These are phyloP conservation scores for Neopestalotiopsis rosae DNA, from an alignment of 2,329 filamentous ascomycete species.

Conservation along the genomic window DNA sequence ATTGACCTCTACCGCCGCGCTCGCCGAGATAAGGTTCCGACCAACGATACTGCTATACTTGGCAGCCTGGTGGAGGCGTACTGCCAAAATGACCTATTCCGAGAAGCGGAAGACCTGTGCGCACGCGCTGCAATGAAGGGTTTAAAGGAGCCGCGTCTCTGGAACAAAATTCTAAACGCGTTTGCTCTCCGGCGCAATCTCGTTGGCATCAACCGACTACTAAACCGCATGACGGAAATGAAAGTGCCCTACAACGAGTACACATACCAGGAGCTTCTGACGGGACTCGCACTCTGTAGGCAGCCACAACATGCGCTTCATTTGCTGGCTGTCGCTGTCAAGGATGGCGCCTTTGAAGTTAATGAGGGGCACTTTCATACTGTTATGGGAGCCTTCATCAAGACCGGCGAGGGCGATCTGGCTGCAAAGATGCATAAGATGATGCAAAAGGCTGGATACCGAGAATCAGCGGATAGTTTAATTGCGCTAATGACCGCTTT, in stretches of 20 bases:
- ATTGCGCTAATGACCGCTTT: constrained; percentile 50
- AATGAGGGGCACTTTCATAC: constrained; percentile 55
- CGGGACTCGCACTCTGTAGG: constrained; percentile 52
- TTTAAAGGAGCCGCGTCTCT: constrained; percentile 66
- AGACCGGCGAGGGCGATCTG: constrained; percentile 47
- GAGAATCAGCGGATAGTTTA: constrained; percentile 48
- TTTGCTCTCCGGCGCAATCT: constrained; percentile 68
- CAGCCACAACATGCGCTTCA: constrained; percentile 56
- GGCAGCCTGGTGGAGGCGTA: constrained; percentile 72
- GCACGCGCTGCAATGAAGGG: constrained; percentile 57
- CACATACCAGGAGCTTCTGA: constrained; percentile 57
- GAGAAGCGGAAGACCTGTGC: constrained; percentile 64
- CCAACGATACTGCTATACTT: constrained; percentile 60
- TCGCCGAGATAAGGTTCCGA: constrained; percentile 53
- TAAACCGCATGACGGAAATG: constrained; percentile 54
- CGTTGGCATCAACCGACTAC: constrained; percentile 51
- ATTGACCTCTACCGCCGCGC: constrained; percentile 69
- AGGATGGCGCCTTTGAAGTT: constrained; percentile 51
- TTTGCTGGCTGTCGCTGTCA: constrained; percentile 50
- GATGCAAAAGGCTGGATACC: constrained; percentile 48
- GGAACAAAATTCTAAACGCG: constrained; percentile 78
- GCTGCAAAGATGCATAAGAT: constrained; percentile 47
- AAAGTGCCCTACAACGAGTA: constrained; percentile 52
- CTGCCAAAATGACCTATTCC: constrained; percentile 59
- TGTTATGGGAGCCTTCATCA: constrained; percentile 58